Percentiles rank a stretch among this genome's conserved stretches.
Conservation (phyloP, 2,329 filamentous ascomycete genomes). For the Pseudocercospora musae region DNA sequence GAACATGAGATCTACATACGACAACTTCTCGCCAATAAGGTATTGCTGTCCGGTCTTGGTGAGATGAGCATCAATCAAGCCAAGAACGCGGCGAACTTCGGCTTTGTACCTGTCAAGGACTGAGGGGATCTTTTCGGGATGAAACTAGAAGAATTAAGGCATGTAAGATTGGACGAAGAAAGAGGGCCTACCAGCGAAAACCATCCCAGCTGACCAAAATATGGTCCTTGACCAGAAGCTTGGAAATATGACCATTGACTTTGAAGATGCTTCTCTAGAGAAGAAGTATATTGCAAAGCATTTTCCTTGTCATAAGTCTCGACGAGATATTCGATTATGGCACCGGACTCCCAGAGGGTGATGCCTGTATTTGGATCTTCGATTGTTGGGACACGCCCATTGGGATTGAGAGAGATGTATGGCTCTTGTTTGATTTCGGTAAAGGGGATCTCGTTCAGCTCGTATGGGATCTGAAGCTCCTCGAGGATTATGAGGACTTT, state of each 20-base stretch:
- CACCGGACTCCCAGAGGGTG: conserved; percentile 38
- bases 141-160: conserved; percentile 25
- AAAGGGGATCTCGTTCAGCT: conserved; percentile 36
- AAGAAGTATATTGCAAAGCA: conserved; percentile 24
- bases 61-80: conserved; percentile 44
- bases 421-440: conserved; percentile 40
- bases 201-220: conserved; percentile 46
- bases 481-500: conserved; percentile 46
- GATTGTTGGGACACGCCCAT: conserved; percentile 45
- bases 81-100: conserved; percentile 45
- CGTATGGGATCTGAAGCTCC: conserved; percentile 43
- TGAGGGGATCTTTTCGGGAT: conserved; percentile 40
- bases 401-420: conserved; percentile 42
- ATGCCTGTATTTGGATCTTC: conserved; percentile 47
- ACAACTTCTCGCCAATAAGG: conserved; percentile 43
- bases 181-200: conserved; percentile 29
- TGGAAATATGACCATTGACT: conserved; percentile 36
- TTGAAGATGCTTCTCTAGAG: conserved; percentile 23
- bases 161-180: background rate
- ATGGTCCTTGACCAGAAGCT: conserved; percentile 36
- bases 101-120: conserved; percentile 45
- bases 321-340: conserved; percentile 30
- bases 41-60: conserved; percentile 34
- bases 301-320: conserved; percentile 32
- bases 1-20: conserved; percentile 43